Conservation (phyloP, 2,329 filamentous ascomycete species). For the Alternaria sp. region DNA sequence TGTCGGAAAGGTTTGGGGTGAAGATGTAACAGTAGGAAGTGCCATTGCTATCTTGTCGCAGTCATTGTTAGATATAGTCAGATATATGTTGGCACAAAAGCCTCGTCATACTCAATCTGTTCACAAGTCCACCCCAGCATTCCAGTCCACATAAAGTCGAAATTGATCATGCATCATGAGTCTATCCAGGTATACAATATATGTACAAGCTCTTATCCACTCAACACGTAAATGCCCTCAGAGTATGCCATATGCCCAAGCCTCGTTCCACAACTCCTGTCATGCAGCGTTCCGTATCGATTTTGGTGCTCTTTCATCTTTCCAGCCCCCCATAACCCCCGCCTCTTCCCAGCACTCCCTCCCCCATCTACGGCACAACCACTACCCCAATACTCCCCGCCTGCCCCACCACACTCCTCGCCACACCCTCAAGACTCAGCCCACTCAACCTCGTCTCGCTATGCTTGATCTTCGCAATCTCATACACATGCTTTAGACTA, state of each 20-base stretch:
- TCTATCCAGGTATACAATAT: background rate
- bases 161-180: background rate
- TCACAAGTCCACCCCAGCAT: background rate
- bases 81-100: background rate
- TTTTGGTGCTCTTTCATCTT: background rate
- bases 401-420: slow-evolving; percentile 71
- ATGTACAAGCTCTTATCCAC: background rate
- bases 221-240: background rate
- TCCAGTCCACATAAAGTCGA: background rate
- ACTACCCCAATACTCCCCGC: slow-evolving; percentile 58
- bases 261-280: background rate
- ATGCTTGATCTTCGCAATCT: slow-evolving; percentile 96
- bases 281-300: too few relatives aligned
- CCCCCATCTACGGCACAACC: slow-evolving; percentile 52
- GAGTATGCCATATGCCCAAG: background rate
- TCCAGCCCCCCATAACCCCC: background rate
- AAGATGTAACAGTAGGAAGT: background rate
- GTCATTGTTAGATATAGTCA: background rate
- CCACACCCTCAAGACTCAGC: slow-evolving; percentile 83
- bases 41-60: background rate
- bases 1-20: background rate
- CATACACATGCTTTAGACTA: slow-evolving; percentile 93
- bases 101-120: background rate
- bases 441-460: slow-evolving; percentile 59
- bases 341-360: background rate